Evolutionary conservation across 2,329 filamentous ascomycete genomes (phyloP).

Genomic region (Cryphonectria japonica): DNA sequence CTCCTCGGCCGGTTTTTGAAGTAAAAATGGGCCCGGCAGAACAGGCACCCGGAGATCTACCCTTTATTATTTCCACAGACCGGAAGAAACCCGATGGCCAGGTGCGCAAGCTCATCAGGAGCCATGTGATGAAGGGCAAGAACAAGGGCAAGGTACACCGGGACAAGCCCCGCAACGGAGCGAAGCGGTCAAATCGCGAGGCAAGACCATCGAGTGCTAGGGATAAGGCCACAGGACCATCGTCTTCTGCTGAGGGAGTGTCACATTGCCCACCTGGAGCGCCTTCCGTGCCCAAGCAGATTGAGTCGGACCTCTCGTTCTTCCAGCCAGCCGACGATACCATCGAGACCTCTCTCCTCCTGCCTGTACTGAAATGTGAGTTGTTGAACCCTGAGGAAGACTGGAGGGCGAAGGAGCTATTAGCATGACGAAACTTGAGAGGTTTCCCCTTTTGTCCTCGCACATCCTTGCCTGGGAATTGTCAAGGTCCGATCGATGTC

Average conservation of each 20-base stretch:
- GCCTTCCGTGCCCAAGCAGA: constrained; percentile 25
- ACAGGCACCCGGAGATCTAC: constrained; percentile 28
- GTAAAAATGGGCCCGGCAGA: neutral
- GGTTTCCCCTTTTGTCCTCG: neutral
- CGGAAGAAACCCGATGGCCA: constrained; percentile 36
- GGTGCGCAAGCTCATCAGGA: constrained; percentile 43
- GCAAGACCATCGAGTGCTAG: neutral
- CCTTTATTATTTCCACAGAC: constrained; percentile 39
- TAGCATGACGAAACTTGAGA: neutral
- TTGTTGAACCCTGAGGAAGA: neutral
- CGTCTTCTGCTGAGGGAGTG: neutral
- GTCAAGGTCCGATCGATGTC: no score
- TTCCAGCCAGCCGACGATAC: constrained; percentile 34
- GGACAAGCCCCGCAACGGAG: constrained; percentile 2
- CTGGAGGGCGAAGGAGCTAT: neutral
- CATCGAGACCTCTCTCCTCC: constrained; percentile 35
- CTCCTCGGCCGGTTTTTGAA: neutral
- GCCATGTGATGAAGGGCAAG: constrained; percentile 49
- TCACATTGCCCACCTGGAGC: neutral
- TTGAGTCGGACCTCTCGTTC: constrained; percentile 34
- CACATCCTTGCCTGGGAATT: neutral
- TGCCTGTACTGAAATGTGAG: constrained; percentile 38
- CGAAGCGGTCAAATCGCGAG: neutral
- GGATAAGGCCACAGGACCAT: neutral
- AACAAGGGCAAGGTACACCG: constrained; percentile 39